phyloP scores from a whole-genome alignment of 2,329 filamentous ascomycete species.

The Rhynchosporium agropyri region DNA sequence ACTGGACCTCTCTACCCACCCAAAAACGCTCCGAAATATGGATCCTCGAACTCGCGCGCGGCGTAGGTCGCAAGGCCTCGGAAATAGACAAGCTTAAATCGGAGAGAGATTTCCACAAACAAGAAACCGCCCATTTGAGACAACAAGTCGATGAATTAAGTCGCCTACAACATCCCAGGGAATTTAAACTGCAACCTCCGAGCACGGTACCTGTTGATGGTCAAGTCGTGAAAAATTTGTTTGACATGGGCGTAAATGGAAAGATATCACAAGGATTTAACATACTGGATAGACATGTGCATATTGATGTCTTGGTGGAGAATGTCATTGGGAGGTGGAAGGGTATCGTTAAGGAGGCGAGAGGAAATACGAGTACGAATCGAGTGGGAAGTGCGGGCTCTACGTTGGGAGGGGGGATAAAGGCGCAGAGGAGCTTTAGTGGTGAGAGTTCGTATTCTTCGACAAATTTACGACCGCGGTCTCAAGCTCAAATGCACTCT shows the following conservation, averaged over 20 bases:
- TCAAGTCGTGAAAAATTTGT: constrained; percentile 51
- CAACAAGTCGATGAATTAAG: constrained; percentile 62
- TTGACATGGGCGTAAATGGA: constrained; percentile 49
- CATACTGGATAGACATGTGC: constrained; percentile 54
- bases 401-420: no score
- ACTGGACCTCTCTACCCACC: constrained; percentile 69
- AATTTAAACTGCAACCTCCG: constrained; percentile 58
- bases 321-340: constrained; percentile 66
- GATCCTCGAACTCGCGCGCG: constrained; percentile 63
- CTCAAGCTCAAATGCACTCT: constrained; percentile 14
- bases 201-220: constrained; percentile 55
- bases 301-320: constrained; percentile 55
- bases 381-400: constrained; percentile 46
- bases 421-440: constrained; percentile 51
- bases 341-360: constrained; percentile 56
- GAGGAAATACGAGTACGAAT: constrained; percentile 41
- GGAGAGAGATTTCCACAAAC: constrained; percentile 47
- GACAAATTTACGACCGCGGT: constrained; percentile 14
- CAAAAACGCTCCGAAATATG: constrained; percentile 62
- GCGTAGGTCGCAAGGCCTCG: constrained; percentile 58
- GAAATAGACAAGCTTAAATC: constrained; percentile 55
- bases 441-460: constrained; percentile 26
- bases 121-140: constrained; percentile 60
- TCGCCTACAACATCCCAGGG: constrained; percentile 60
- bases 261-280: constrained; percentile 49